Conservation (phyloP, 345 rosid species). For the Ceriops decandra region DNA sequence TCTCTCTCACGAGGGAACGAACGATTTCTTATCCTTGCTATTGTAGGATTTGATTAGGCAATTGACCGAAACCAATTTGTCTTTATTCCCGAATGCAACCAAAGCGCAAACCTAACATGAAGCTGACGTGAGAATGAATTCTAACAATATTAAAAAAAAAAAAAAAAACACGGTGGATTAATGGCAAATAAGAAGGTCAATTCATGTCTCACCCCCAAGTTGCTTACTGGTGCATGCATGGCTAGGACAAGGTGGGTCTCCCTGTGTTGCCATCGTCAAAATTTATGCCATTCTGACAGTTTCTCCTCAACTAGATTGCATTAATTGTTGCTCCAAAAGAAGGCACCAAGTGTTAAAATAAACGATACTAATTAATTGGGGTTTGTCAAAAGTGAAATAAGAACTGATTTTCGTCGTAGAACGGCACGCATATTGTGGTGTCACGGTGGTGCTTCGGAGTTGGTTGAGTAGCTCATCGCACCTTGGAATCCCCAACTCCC, state of each 20-base stretch:
- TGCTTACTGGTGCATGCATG: constrained; percentile 4
- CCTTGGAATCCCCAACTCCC: no score
- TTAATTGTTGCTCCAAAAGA: background rate
- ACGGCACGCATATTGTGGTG: no score
- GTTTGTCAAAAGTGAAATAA: constrained; percentile 33
- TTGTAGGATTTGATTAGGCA: constrained; percentile 8
- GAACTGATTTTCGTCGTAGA: no score
- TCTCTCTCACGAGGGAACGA: no score
- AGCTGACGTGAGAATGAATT: background rate
- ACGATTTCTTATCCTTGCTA: background rate
- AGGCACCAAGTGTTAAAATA: background rate
- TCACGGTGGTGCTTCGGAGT: no score
- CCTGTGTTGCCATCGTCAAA: background rate
- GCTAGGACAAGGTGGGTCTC: constrained; percentile 1
- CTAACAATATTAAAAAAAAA: background rate
- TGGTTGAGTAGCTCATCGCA: no score
- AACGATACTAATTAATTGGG: constrained; percentile 25
- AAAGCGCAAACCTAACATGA: background rate
- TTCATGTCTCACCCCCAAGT: background rate
- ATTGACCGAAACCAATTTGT: background rate
- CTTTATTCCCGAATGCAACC: background rate
- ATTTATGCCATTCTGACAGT: constrained; percentile 9
- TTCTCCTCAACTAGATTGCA: constrained; percentile 2
- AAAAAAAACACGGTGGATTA: background rate
- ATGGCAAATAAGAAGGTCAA: constrained; percentile 8